Base-by-base conservation (phyloP, 148 eudicot genomes). In the Nepenthes gracilis region DNA sequence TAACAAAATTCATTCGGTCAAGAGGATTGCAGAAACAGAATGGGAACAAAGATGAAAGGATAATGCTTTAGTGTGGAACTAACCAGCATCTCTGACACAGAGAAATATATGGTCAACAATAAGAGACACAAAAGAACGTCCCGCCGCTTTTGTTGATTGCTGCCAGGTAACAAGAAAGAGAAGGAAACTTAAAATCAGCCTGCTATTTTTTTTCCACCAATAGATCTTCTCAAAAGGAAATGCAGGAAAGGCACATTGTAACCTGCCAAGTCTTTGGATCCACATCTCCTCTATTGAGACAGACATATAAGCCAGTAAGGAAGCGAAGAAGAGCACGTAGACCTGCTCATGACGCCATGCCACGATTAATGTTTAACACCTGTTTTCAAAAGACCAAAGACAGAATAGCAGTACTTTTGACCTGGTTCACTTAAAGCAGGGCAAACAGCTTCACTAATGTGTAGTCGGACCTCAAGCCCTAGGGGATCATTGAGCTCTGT, bases 391-490 rank as follows among this genome's bases (percentile, higher is more conserved):
- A 36, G n/a, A 36, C 32, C 47, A 73, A 33, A 45, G 58, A 59
- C 58, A 45, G 36, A 47, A 9, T 12, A 58, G 43, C 51, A 50
- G 40, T 4, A 36, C 35, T 40, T 60, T 85, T 74, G 65, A 80
- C 98, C 98, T 76, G 96, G 96, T 79, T 92, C 98, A 64, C 98
- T 92, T 70, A 92, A 76, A 72, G 96, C 86, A 74, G 96, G 98
- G 74, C 96, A 84, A 75, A 88, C 91, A 74, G 84, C 95, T 81
- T 93, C 98, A 43, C 81, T 77, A 9, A 93, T 82, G 74, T 84
- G 98, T 45, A 93, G 63, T 62, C 86, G 83, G 71, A 87, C 87
- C 76, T 93, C 95, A 64, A 93, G 88, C 60, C 96, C 98, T 63
- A 88, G 72, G 62, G 98, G 96, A 70, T 83, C 79, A 65, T 93